Percentiles rank a stretch among this genome's conserved stretches.
phyloP scores from a whole-genome alignment of 2,329 filamentous ascomycete genomes.

The Fusarium transvaalense region DNA sequence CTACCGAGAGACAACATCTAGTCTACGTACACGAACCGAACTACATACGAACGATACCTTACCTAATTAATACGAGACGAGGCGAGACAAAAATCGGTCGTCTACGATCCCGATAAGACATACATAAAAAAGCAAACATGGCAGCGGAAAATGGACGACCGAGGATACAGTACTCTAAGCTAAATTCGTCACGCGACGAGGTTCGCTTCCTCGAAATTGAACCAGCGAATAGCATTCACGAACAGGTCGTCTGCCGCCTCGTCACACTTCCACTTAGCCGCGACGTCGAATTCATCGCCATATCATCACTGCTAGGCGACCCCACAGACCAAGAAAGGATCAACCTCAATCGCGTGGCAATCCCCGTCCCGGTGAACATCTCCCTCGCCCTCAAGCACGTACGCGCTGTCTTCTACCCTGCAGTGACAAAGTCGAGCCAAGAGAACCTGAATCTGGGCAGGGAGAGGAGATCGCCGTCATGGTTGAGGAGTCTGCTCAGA shows the following conservation, averaged over 20 bases:
- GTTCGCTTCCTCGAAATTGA: conserved; percentile 53
- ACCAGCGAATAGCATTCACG: conserved; percentile 45
- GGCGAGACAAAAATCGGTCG: not conserved
- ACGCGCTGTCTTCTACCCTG: conserved; percentile 52
- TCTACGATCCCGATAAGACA: not conserved
- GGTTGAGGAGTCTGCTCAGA: conserved; percentile 32
- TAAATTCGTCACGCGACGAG: conserved; percentile 41
- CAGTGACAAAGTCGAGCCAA: conserved; percentile 38
- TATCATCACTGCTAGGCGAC: conserved; percentile 51
- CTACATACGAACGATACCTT: not conserved
- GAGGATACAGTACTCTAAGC: conserved; percentile 31
- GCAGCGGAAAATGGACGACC: conserved; percentile 14
- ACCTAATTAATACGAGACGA: conserved; percentile 2
- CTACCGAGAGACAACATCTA: not conserved
- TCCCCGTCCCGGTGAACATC: conserved; percentile 49
- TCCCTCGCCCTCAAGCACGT: conserved; percentile 51
- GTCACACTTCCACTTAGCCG: conserved; percentile 48
- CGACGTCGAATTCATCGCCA: conserved; percentile 47
- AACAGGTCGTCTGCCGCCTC: conserved; percentile 52
- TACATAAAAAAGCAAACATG: conserved; percentile 20
- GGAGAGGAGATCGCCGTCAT: conserved; percentile 18
- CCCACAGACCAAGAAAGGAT: conserved; percentile 49
- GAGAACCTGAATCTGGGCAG: conserved; percentile 36
- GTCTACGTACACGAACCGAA: not conserved
- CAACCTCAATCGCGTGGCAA: conserved; percentile 44